Conservation (phyloP, 805 yeast species). For the Starmerella potacharoeniae region DNA sequence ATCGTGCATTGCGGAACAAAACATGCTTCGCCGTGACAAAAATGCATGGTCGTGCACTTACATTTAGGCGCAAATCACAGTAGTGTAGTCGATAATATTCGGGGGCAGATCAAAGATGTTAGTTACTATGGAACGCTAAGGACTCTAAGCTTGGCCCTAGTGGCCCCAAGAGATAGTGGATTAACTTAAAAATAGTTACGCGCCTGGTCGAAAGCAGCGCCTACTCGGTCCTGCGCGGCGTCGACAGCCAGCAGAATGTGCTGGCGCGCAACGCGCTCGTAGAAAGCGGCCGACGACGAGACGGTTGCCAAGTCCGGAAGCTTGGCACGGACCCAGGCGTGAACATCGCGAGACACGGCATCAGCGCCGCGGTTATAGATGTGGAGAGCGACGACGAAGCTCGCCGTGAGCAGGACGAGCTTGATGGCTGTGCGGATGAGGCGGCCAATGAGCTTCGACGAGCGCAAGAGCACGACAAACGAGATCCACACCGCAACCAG, state of each 20-base stretch:
- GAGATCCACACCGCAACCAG: constrained; percentile 22
- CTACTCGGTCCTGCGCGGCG: not conserved
- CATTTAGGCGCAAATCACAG: too few species aligned
- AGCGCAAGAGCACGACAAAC: constrained; percentile 20
- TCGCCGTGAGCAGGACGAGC: constrained; percentile 12
- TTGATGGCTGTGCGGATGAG: constrained; percentile 17
- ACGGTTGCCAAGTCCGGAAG: not conserved
- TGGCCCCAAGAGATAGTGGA: too few species aligned
- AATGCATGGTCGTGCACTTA: too few species aligned
- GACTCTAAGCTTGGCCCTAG: too few species aligned
- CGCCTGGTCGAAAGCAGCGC: not conserved
- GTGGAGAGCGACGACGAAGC: constrained; percentile 13
- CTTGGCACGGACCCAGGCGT: not conserved
- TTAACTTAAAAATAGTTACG: not conserved
- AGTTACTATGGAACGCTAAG: too few species aligned
- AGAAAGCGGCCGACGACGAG: not conserved
- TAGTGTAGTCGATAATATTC: too few species aligned
- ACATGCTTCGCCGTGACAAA: too few species aligned
- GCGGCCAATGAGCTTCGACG: constrained; percentile 21
- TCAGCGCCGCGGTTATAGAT: constrained; percentile 14
- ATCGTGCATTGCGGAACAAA: too few species aligned
- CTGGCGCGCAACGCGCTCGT: not conserved
- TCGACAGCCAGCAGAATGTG: not conserved
- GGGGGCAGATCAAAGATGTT: too few species aligned
- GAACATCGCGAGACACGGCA: not conserved